Evolutionary conservation across 768 basidiomycete species (phyloP).

Genomic region (Sistotremastrum suecicum): DNA sequence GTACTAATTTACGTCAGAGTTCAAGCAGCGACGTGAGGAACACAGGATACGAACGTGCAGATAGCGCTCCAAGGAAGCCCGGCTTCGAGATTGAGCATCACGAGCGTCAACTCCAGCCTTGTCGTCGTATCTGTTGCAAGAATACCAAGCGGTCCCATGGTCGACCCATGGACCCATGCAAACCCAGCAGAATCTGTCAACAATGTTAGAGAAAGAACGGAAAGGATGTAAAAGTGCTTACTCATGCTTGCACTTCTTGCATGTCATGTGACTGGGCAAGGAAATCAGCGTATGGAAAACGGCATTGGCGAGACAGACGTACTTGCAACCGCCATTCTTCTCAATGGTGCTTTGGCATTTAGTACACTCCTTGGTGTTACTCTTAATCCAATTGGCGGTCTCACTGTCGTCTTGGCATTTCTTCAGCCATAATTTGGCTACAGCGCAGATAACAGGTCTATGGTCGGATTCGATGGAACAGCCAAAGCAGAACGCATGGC

Average conservation of each 20-base stretch:
- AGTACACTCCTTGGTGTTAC: constrained; percentile 96
- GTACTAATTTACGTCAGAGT: constrained; percentile 40
- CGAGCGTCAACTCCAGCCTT: constrained; percentile 77
- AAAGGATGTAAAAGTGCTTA: constrained; percentile 10
- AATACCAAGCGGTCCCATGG: constrained; percentile 96
- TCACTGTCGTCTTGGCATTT: constrained; percentile 97
- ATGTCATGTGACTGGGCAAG: constrained; percentile 85
- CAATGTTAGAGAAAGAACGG: constrained; percentile 6
- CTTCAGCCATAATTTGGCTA: constrained; percentile 89
- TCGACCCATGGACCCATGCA: constrained; percentile 83
- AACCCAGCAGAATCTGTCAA: constrained; percentile 25
- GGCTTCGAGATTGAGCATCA: constrained; percentile 80
- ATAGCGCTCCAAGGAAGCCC: constrained; percentile 88
- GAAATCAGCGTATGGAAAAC: constrained; percentile 6
- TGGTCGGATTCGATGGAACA: constrained; percentile 84
- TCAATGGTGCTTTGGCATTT: constrained; percentile 97
- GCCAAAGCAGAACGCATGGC: constrained; percentile 88
- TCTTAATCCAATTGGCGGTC: constrained; percentile 99
- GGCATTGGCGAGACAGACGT: constrained; percentile 21
- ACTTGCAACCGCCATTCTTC: constrained; percentile 99
- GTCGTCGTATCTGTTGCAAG: constrained; percentile 95
- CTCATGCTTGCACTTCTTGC: constrained; percentile 99
- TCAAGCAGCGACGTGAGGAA: not conserved
- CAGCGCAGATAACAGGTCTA: constrained; percentile 77
- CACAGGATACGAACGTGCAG: constrained; percentile 57